Evolutionary conservation across 192 early-diverging fungal genomes (phyloP).

Genomic region (Ambispora gerdemannii): DNA sequence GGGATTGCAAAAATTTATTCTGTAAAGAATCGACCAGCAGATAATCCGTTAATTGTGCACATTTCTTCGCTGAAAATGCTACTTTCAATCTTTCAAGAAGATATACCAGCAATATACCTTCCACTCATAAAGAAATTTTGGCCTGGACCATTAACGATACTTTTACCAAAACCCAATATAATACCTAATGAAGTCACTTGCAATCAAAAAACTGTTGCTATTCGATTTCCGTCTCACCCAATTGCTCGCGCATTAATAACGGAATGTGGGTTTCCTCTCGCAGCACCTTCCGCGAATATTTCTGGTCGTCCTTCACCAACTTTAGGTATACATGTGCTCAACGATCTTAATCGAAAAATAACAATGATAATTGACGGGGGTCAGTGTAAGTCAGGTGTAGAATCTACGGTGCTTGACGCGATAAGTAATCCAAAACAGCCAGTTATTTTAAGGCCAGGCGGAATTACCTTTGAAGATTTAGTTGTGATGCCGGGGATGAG

Average conservation of each 20-base stretch:
- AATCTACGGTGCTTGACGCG: constrained; percentile 92
- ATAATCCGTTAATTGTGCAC: constrained; percentile 98
- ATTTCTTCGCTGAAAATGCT: constrained; percentile 90
- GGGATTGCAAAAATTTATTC: constrained; percentile 76
- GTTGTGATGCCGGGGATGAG: constrained; percentile 58
- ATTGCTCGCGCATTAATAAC: constrained; percentile 88
- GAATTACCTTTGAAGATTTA: constrained; percentile 82
- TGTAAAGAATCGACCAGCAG: constrained; percentile 86
- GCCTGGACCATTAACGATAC: constrained; percentile 93
- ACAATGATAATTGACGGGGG: constrained; percentile 90
- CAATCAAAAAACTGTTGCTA: constrained; percentile 80
- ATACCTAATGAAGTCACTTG: constrained; percentile 81
- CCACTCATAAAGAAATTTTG: constrained; percentile 67
- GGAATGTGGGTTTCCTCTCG: constrained; percentile 80
- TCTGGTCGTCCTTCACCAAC: constrained; percentile 96
- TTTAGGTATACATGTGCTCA: constrained; percentile 78
- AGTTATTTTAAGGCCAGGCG: constrained; percentile 88
- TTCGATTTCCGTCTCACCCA: constrained; percentile 89
- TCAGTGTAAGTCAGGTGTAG: constrained; percentile 83
- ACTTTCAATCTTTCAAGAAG: constrained; percentile 47
- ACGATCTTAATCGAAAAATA: constrained; percentile 76
- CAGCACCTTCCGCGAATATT: constrained; percentile 97
- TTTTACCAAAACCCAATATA: constrained; percentile 67
- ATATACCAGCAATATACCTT: constrained; percentile 70
- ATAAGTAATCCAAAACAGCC: constrained; percentile 54